Base-by-base conservation (phyloP, 2,329 filamentous ascomycete genomes). In the Alternaria gaisen region DNA sequence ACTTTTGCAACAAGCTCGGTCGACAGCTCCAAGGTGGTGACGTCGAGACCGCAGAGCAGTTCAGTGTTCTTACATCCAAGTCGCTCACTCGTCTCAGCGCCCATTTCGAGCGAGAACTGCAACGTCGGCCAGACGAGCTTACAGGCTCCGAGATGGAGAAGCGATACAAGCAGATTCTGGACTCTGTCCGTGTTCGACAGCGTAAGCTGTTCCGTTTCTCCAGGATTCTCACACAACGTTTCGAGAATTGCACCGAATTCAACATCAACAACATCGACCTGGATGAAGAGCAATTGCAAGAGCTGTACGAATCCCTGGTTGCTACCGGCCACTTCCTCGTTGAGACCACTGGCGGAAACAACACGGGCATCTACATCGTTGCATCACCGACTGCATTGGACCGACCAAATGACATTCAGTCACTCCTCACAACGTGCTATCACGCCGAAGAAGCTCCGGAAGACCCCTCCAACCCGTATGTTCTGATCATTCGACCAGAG, bases 121-220 rank as follows among this genome's bases (percentile, higher is more conserved):
- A 94, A 67, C 87, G 90, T 57, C 91, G 92, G 69, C 90, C 92
- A 1, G 93, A 93, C 69, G 94, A 98, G 79, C 91, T 90, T 58
- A 88, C 90, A 32, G 82, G 82, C 1, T 82, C 88, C 9, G 94
- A 97, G 65, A 97, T 97, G 91, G 96, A 95, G 79, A 97, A 97
- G 82, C 88, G 95, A 46, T 99, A 98, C 83, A 98, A 97, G 80
- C 91, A 93, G 63, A 93, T 94, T 65, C 83, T 99, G 3, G 95
- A 99, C 77, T 98, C 95, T 0, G 96, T 98, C 22, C 93, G 95
- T 72, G 94, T 98, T 58, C 89, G 95, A 22, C 95, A 99, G 80
- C 88, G 95, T 79, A 98, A 98, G 87, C 85, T 99, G 65, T 97
- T 98, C 76, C 92, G 95, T 61, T 98, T 98, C 80, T 95, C 92